Conservation (phyloP, 441 rosid genomes). For the Manihot esculenta region DNA sequence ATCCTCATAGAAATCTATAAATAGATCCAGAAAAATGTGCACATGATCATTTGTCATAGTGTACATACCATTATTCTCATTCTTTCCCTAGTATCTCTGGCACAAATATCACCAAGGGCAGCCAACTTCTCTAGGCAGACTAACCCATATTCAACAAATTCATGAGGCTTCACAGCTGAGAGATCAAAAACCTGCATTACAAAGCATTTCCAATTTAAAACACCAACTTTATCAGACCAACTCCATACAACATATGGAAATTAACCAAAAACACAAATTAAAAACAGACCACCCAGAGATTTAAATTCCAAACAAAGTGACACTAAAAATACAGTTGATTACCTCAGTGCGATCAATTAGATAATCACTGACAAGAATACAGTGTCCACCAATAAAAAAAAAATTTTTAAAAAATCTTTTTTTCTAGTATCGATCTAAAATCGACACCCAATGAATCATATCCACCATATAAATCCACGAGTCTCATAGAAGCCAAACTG, state of each 20-base stretch:
- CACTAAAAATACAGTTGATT: neutral
- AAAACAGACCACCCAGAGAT: no score
- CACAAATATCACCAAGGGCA: constrained; percentile 61
- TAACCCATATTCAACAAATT: constrained; percentile 79
- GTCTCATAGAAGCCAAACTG: neutral
- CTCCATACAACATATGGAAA: neutral
- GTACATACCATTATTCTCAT: constrained; percentile 73
- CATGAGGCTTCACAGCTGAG: constrained; percentile 73
- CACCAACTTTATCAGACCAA: neutral
- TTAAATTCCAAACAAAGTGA: neutral
- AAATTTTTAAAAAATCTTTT: no score
- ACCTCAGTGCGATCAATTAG: neutral
- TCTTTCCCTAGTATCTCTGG: constrained; percentile 73
- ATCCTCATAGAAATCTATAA: neutral
- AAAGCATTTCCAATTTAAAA: constrained; percentile 19
- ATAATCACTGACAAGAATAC: neutral
- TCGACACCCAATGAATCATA: no score
- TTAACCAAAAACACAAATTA: neutral
- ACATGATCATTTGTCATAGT: neutral
- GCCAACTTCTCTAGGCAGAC: constrained; percentile 75
- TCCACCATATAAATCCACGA: neutral
- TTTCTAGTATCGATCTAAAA: neutral
- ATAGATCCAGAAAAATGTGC: neutral
- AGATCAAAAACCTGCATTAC: constrained; percentile 73
- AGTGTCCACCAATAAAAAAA: neutral